Conservation (phyloP, 2,329 filamentous ascomycete genomes). For the Bipolaris gigantea region DNA sequence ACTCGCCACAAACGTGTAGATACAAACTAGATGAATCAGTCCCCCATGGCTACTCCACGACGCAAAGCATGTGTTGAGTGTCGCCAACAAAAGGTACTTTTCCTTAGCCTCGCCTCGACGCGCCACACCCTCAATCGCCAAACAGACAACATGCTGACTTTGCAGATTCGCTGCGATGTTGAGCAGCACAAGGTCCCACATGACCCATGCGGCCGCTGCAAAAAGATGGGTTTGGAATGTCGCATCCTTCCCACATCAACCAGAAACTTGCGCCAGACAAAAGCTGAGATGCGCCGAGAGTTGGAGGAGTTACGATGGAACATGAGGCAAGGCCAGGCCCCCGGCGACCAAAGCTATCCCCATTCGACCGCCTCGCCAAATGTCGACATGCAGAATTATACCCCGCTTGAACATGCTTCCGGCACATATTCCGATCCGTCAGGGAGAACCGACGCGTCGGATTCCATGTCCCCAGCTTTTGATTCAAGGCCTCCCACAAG, state of each 20-base stretch:
- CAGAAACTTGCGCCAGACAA: conserved; percentile 42
- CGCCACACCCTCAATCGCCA: conserved; percentile 2
- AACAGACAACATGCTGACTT: conserved; percentile 15
- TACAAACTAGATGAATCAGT: conserved; percentile 23
- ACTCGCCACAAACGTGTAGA: conserved; percentile 26
- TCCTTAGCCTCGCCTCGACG: conserved; percentile 2
- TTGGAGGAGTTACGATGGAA: conserved; percentile 43
- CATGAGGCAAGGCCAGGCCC: conserved; percentile 32
- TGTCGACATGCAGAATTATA: conserved; percentile 32
- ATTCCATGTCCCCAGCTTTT: conserved; percentile 38
- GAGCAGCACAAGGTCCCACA: conserved; percentile 44
- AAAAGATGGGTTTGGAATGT: conserved; percentile 43
- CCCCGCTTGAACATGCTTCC: conserved; percentile 28
- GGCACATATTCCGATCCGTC: conserved; percentile 36
- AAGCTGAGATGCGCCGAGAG: conserved; percentile 44
- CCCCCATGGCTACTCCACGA: conserved; percentile 39
- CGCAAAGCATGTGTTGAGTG: conserved; percentile 45
- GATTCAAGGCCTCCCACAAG: conserved; percentile 29
- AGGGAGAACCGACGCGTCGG: conserved; percentile 27
- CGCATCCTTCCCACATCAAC: conserved; percentile 43
- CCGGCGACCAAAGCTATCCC: conserved; percentile 31
- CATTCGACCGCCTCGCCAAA: conserved; percentile 34
- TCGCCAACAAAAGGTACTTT: conserved; percentile 43
- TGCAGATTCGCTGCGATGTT: conserved; percentile 44
- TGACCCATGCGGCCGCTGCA: conserved; percentile 41